Conservation (phyloP, 176 grass and related monocot species). For the Zizania latifolia region DNA sequence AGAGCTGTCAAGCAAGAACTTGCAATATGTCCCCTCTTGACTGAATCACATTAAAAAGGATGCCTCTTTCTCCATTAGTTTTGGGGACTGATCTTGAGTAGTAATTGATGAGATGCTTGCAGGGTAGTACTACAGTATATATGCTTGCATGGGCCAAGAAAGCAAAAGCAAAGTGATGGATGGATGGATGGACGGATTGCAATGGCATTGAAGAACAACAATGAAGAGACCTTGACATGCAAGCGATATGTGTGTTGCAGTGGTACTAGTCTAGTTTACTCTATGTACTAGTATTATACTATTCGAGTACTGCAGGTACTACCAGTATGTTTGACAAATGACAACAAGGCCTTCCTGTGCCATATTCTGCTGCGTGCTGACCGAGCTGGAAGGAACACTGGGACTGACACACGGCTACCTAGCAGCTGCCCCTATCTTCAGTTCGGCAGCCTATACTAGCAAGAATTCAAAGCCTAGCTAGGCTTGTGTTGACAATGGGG, state of each 20-base stretch:
- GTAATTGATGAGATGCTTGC: neutral
- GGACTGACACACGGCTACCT: constrained; percentile 7
- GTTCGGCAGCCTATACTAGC: neutral
- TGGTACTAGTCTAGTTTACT: neutral
- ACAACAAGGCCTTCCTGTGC: neutral
- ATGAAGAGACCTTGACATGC: constrained; percentile 16
- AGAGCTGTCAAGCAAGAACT: neutral
- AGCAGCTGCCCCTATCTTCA: too few species aligned
- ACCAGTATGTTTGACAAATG: neutral
- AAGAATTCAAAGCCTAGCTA: neutral
- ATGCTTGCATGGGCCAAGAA: neutral
- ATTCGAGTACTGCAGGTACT: neutral
- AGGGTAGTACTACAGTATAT: neutral
- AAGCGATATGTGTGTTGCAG: constrained; percentile 20
- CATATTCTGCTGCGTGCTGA: neutral
- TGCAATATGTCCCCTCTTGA: too few species aligned
- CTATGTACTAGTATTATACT: neutral
- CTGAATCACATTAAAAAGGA: too few species aligned
- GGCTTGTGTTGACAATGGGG: constrained; percentile 5
- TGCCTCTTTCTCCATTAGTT: neutral
- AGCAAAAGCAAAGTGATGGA: constrained; percentile 6
- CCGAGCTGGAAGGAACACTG: neutral
- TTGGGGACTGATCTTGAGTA: too few species aligned
- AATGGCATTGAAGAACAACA: neutral
- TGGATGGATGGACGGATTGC: constrained; percentile 4